Evolutionary conservation across 1,284 basidiomycete species (phyloP), one percentile per base, ranked within the genome.

Genomic region (Lentinus polychrous): DNA sequence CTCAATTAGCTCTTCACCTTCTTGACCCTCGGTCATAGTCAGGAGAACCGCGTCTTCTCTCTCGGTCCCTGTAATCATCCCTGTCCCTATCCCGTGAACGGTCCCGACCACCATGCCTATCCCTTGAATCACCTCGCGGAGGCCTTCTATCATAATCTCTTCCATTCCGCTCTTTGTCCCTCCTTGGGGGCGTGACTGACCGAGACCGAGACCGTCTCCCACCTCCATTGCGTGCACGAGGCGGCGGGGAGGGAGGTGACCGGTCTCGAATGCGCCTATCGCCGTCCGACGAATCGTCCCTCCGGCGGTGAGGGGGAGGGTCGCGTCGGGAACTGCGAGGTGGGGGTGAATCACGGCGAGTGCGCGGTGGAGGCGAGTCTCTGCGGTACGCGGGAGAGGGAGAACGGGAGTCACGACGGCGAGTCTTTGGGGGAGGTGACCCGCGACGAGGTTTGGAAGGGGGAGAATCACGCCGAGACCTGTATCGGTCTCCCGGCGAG

Each of bases 261-360:
- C 59, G 55, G 8, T 51, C 53, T 12, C 56, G 60, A 8, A 50
- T 52, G 3, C 52, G 49, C 32, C 52, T 49, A 37, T 55, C 50
- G 11, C 52, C 37, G 12, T 57, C 55, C 8, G 51, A 52, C n/a
- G 48, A 51, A 42, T 52, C 49, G 22, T 57, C 60, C 12, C 60
- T 55, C 24, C 57, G 60, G 39, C 56, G 61, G 41, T 51, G 63
- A 35, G 64, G 65, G 1, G 69, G 69, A 2, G 66, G 62, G 42
- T 66, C 65, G 20, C 57, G 53, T 18, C 60, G 57, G n/a, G 46
- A 41, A 22, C 37, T 48, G 45, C 51, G 40, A n/a, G 60, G 53
- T 36, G 61, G 60, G 11, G 66, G 63, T 31, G 54, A 50, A 17
- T 41, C 46, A 15, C 46, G 36, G 41, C 46, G 46, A 22, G 18